Evolutionary conservation across 163 green algal genomes (phyloP).

Genomic region (Chloromonas sp.): DNA sequence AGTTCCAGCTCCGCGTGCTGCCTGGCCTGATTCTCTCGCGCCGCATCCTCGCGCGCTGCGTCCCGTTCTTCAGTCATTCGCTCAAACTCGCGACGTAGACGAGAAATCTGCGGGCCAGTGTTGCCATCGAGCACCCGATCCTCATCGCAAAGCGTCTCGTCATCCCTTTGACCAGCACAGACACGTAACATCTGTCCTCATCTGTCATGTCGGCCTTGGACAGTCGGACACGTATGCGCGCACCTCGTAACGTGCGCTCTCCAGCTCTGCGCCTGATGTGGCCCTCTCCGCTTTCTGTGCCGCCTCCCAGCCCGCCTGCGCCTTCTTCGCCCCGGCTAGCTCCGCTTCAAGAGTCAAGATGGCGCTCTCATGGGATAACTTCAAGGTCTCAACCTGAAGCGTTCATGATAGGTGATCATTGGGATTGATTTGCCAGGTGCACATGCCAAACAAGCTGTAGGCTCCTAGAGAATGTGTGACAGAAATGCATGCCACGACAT

Average conservation of each 20-base stretch:
- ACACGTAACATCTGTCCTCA: too few species aligned
- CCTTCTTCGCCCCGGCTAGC: constrained; percentile 46
- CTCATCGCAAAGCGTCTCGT: too few species aligned
- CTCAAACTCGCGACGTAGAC: constrained; percentile 62
- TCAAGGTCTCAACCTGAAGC: constrained; percentile 55
- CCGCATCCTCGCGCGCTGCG: constrained; percentile 44
- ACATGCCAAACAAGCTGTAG: too few species aligned
- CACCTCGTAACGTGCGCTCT: constrained; percentile 21
- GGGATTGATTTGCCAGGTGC: too few species aligned
- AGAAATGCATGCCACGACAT: too few species aligned
- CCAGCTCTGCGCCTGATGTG: constrained; percentile 26
- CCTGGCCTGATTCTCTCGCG: constrained; percentile 26
- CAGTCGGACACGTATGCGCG: neutral
- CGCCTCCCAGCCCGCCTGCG: constrained; percentile 37
- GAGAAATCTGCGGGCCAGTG: constrained; percentile 27
- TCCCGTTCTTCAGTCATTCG: constrained; percentile 63
- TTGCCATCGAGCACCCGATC: too few species aligned
- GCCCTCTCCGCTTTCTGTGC: constrained; percentile 36
- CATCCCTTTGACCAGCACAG: too few species aligned
- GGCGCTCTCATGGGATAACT: constrained; percentile 50
- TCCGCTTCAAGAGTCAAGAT: constrained; percentile 54
- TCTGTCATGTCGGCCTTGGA: too few species aligned
- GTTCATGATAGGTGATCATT: neutral
- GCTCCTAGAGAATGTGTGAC: neutral
- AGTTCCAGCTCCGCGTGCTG: constrained; percentile 41